Evolutionary conservation across 257 asterid species (phyloP).

Genomic region (Nicotiana obtusifolia): DNA sequence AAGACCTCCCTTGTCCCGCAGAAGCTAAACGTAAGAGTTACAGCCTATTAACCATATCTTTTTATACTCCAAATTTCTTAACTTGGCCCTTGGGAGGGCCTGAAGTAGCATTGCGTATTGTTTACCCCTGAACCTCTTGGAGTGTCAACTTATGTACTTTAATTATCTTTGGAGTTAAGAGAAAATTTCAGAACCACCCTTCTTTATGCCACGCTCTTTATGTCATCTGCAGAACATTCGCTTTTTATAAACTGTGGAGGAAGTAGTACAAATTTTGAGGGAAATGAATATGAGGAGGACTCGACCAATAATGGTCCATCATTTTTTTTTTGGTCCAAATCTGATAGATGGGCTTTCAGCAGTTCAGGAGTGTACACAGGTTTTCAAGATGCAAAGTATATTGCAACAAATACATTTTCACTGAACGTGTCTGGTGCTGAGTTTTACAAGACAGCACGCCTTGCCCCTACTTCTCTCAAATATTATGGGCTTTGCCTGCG

Average conservation of each 20-base stretch:
- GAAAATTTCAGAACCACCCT: neutral
- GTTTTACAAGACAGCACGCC: constrained; percentile 68
- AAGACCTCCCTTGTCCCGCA: constrained; percentile 57
- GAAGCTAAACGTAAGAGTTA: constrained; percentile 38
- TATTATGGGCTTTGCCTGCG: constrained; percentile 73
- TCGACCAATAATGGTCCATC: constrained; percentile 42
- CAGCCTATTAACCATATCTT: neutral
- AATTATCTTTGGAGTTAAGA: neutral
- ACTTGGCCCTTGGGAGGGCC: neutral
- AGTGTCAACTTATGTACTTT: neutral
- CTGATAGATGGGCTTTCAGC: constrained; percentile 72
- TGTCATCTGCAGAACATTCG: constrained; percentile 43
- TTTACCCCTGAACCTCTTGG: neutral
- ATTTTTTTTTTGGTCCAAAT: constrained; percentile 29
- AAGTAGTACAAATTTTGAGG: constrained; percentile 28
- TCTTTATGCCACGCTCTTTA: constrained; percentile 5
- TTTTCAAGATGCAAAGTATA: neutral
- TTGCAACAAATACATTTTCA: constrained; percentile 24
- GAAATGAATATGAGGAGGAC: constrained; percentile 57
- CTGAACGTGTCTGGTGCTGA: constrained; percentile 26
- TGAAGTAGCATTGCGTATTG: neutral
- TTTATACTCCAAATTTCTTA: neutral
- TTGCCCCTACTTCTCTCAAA: constrained; percentile 65
- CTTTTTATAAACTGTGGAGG: constrained; percentile 90
- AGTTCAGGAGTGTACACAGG: constrained; percentile 56